A percentile compares a stretch with the other conserved stretches of the same genome.
Conservation (phyloP, 2,329 filamentous ascomycete genomes). For the Cladobotryum mycophilum region DNA sequence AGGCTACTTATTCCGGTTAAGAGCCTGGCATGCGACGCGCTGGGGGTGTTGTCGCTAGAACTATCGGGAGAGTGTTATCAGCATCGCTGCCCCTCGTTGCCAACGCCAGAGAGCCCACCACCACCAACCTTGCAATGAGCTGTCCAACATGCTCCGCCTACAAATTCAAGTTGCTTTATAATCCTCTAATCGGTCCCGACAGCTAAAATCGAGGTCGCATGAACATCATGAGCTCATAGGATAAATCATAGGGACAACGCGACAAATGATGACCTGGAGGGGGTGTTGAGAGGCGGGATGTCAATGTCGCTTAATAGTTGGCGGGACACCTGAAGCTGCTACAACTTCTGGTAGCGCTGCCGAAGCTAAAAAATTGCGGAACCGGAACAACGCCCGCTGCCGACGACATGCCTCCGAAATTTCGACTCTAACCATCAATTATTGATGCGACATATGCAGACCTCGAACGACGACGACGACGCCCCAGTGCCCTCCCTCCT, state of each 20-base stretch:
- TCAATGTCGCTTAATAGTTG: too few relatives aligned
- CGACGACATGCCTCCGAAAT: conserved; percentile 14
- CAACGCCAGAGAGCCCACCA: background rate
- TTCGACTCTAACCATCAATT: conserved; percentile 11
- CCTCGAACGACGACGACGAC: conserved; percentile 13
- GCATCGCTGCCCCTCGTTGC: background rate
- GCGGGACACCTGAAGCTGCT: too few relatives aligned
- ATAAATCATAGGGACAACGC: too few relatives aligned
- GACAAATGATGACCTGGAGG: too few relatives aligned
- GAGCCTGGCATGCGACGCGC: conserved; percentile 8
- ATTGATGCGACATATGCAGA: conserved; percentile 11
- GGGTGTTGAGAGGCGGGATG: too few relatives aligned
- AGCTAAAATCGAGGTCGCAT: background rate
- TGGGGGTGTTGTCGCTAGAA: background rate
- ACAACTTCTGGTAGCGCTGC: background rate
- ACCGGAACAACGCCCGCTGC: conserved; percentile 26
- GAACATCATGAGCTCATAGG: too few relatives aligned
- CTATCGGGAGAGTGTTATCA: background rate
- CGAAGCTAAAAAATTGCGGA: conserved; percentile 15
- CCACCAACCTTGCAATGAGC: background rate
- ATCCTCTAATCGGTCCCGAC: too few relatives aligned
- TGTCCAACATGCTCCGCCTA: background rate
- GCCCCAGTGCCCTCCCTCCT: background rate
- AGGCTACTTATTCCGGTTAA: background rate
- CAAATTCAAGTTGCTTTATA: background rate